Evolutionary conservation across 2,329 filamentous ascomycete genomes (phyloP).

Genomic region (Clarireedia homoeocarpa): DNA sequence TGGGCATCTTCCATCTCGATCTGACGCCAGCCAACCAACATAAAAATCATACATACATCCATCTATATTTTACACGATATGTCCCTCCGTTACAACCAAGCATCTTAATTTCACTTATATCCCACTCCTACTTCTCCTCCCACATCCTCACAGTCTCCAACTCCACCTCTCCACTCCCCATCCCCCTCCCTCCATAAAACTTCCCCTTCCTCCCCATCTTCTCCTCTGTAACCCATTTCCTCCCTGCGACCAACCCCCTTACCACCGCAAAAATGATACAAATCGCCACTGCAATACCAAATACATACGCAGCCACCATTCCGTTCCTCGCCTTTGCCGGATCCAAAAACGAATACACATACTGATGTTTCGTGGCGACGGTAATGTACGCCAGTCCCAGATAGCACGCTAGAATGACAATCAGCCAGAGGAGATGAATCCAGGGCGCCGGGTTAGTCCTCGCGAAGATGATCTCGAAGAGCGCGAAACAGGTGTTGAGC

Average conservation of each 20-base stretch:
- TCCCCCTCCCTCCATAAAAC: not conserved
- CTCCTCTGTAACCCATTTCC: constrained; percentile 34
- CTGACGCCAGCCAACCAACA: too few species aligned
- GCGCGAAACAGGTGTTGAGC: constrained; percentile 63
- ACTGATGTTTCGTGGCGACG: constrained; percentile 60
- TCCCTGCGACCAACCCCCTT: constrained; percentile 29
- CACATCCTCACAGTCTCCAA: not conserved
- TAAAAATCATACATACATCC: too few species aligned
- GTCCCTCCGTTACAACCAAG: too few species aligned
- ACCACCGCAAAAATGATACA: constrained; percentile 20
- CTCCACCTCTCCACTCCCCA: not conserved
- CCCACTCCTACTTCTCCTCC: not conserved
- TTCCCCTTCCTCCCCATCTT: constrained; percentile 19
- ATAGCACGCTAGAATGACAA: constrained; percentile 66
- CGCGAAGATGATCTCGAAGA: constrained; percentile 67
- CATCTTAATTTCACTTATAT: too few species aligned
- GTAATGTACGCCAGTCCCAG: constrained; percentile 69
- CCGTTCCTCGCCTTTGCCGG: constrained; percentile 29
- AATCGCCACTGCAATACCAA: constrained; percentile 24
- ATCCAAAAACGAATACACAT: constrained; percentile 74
- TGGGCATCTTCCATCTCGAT: too few species aligned
- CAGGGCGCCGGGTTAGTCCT: constrained; percentile 55
- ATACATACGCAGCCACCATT: constrained; percentile 20
- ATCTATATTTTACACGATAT: too few species aligned
- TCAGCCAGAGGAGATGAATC: constrained; percentile 58